Percentiles rank a stretch among this genome's conserved stretches.
These are phyloP conservation scores for Tetrapisispora arboricola DNA, from an alignment of 805 yeast genomes.

Conservation along the genomic window DNA sequence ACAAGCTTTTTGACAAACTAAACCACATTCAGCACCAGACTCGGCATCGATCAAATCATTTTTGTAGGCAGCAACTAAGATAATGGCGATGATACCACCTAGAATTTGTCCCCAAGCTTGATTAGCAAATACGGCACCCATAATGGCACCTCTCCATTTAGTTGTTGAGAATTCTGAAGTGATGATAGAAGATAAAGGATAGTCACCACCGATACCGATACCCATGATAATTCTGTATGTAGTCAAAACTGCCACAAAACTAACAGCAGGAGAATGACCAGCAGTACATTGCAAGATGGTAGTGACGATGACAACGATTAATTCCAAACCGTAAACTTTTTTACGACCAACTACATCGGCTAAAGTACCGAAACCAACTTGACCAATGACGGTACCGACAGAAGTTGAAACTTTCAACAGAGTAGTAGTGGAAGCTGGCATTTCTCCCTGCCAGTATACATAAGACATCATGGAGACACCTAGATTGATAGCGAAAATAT, in stretches of 20 bases:
- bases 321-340: conserved; percentile 76
- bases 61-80: conserved; percentile 71
- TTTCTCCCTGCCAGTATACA: conserved; percentile 56
- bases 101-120: conserved; percentile 94
- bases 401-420: conserved; percentile 81
- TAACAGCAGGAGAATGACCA: conserved; percentile 63
- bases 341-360: conserved; percentile 84
- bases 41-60: conserved; percentile 43
- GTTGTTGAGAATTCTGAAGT: conserved; percentile 90
- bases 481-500: conserved; percentile 81
- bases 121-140: conserved; percentile 93
- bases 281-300: conserved; percentile 67
- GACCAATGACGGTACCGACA: conserved; percentile 91
- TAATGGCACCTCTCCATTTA: conserved; percentile 96
- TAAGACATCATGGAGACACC: conserved; percentile 70
- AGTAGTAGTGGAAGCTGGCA: conserved; percentile 66
- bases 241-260: conserved; percentile 61
- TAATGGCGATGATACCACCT: conserved; percentile 75
- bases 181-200: conserved; percentile 83
- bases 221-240: conserved; percentile 83
- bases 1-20: conserved; percentile 60
- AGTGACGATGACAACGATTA: conserved; percentile 73
- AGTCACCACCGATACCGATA: conserved; percentile 96
- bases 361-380: conserved; percentile 69
- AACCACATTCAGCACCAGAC: conserved; percentile 50